Base-by-base conservation (phyloP, 2,329 filamentous ascomycete species). In the Fusarium incarnatum region DNA sequence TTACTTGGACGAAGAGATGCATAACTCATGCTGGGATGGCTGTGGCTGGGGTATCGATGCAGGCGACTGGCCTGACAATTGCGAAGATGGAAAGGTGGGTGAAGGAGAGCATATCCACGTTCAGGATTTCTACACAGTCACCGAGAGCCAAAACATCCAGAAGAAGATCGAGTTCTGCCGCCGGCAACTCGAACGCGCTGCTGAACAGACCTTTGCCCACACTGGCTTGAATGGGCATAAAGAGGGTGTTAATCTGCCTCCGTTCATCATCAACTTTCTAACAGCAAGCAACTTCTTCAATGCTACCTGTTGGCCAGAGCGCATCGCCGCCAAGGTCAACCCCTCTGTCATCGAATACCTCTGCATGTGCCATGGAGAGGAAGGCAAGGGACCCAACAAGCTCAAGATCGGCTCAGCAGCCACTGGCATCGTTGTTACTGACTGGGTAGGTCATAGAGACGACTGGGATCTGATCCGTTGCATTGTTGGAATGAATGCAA, bases 281-380 rank as follows among this genome's bases (percentile, higher is more conserved):
- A 94, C 87, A 72, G 96, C 91, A 1, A 95, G 92, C 79, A 98
- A 98, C 82, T 98, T 98, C 83, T 98, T 95, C 90, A 94, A 93
- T 71, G 85, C 91, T 2, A 89, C 88, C 58, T 97, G 94, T 80
- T 99, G 96, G 96, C 96, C 96, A 1, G 94, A 97, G 80, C 91
- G 88, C 76, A 93, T 99, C 78, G 95, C 96, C 2, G 91, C 89
- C 22, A 93, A 92, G 82, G 86, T 97, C 50, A 98, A 98, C 82
- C 92, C 94, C 20, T 89, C 91, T 3, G 87, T 90, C 56, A 78
- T 90, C 60, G 87, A 90, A 73, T 88, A 90, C 76, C 79, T 91
- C 28, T 91, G 88, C 77, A 80, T 83, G 69, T 81, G 80, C 15
- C 89, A 91, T 76, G 86, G 85, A 47, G 83, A 84, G 67, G 76